Evolutionary conservation across 306 rosid species (phyloP), one percentile per base, ranked within the genome.

Genomic region (Dryas alaskensis): DNA sequence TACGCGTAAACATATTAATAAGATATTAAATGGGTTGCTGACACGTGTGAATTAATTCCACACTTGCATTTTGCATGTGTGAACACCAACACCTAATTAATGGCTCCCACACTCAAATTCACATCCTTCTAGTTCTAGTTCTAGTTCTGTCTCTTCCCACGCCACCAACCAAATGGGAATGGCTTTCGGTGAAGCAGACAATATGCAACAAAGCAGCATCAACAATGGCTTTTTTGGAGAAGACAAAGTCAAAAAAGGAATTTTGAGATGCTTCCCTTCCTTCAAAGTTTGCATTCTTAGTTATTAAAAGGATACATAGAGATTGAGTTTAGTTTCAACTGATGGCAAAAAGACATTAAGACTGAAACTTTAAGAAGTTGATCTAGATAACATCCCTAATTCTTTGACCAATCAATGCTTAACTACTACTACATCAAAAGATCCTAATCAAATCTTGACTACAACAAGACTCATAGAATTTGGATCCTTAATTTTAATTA

Each of bases 361-460:
- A 62, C 67, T 62, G 67, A 40, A 62, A 62, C 49, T 62, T 62
- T 62, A 39, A 62, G 67, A 62, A 39, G 47, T 4, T 62, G 45
- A 62, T 62, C 49, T 62, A 40, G 67, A 40, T 16, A 62, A 62
- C 47, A 62, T 40, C 67, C 48, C 67, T 62, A 62, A 8, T 62
- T 62, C 67, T 14, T 62, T 40, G 67, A 40, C 49, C 67, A 62
- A 62, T 62, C 67, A 40, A 62, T 62, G 67, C n/a, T 8, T 14
- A 40, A 62, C 65, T 27, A 27, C 37, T 27, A 27, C 37, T 27
- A 27, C 37, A 27, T 27, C 37, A 19, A 19, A 19, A 62, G 22
- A 62, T 39, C 67, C 47, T 13, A 61, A 61, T 61, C 67, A 62
- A 62, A 62, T 40, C 67, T 39, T 42, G 67, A 42, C n/a, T 11